Conservation (phyloP, 257 asterid species). For the Penstemon barbatus region DNA sequence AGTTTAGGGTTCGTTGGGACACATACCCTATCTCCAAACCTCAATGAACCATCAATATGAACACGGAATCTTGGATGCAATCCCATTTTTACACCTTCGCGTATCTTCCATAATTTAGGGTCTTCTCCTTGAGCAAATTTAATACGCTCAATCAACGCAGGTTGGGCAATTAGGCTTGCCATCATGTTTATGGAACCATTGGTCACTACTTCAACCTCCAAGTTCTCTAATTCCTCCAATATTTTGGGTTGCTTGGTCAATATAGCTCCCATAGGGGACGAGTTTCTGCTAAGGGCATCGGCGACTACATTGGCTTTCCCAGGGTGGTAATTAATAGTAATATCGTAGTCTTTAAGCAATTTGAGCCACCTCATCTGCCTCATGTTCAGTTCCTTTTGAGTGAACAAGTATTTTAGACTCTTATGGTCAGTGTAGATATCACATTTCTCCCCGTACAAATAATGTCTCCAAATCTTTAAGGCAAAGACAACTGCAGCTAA, state of each 20-base stretch:
- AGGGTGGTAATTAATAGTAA: background rate
- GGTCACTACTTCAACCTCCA: background rate
- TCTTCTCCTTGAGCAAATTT: background rate
- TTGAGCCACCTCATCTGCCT: slow-evolving; percentile 1
- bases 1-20: background rate
- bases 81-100: background rate
- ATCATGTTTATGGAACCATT: background rate
- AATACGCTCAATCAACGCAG: background rate
- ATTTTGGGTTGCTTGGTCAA: background rate
- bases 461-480: background rate
- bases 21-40: background rate
- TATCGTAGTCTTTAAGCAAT: background rate
- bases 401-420: background rate
- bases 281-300: background rate
- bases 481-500: background rate
- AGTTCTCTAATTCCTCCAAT: background rate
- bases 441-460: background rate
- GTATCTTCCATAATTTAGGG: background rate
- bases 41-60: background rate
- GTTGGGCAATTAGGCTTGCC: background rate
- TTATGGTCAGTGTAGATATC: background rate
- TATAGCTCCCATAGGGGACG: background rate
- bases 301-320: slow-evolving; percentile 1
- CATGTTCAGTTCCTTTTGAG: background rate
- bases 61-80: background rate